Conservation (phyloP, 208 protist genomes). For the Phytomonas francai region DNA sequence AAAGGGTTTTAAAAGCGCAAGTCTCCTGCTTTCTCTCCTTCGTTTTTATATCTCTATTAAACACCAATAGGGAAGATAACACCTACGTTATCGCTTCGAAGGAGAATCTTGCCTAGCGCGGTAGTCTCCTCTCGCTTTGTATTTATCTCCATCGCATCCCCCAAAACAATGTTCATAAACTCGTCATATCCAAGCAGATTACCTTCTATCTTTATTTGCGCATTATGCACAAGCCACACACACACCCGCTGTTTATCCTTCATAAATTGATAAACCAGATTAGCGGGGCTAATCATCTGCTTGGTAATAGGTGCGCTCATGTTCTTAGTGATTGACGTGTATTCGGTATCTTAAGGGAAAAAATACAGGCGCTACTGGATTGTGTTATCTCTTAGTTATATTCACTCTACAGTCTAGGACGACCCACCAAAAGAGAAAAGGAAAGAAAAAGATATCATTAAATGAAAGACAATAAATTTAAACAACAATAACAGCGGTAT, state of each 20-base stretch:
- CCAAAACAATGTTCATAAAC: conserved; percentile 92
- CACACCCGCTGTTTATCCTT: conserved; percentile 66
- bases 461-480: neutral
- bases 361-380: neutral
- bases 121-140: conserved; percentile 52
- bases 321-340: neutral
- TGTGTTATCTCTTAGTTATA: neutral
- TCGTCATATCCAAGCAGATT: conserved; percentile 88
- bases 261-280: conserved; percentile 67
- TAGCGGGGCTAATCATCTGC: conserved; percentile 79
- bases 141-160: conserved; percentile 83
- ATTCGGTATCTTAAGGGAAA: neutral
- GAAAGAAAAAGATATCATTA: neutral
- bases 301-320: conserved; percentile 39
- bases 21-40: conserved; percentile 6
- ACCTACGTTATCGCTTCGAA: conserved; percentile 90
- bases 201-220: conserved; percentile 71
- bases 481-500: neutral
- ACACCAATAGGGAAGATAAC: conserved; percentile 85
- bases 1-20: neutral
- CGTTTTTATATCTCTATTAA: conserved; percentile 14
- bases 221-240: conserved; percentile 84
- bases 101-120: conserved; percentile 78
- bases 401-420: neutral
- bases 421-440: neutral